These are phyloP conservation scores for Lignosus rhinocerotis DNA, from an alignment of 1,284 basidiomycete species.

Conservation along the genomic window DNA sequence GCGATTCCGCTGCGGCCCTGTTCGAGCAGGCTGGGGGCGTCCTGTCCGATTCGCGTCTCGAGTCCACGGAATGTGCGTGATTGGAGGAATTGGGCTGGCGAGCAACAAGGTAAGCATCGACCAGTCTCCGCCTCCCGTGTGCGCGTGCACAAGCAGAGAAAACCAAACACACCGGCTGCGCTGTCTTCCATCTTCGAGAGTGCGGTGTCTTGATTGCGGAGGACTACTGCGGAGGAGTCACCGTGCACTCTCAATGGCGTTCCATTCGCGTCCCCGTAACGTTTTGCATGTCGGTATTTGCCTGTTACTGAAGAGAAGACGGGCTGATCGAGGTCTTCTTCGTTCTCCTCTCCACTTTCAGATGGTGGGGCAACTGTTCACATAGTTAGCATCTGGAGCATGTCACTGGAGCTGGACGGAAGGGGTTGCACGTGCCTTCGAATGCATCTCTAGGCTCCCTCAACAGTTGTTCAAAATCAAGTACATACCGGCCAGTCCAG, in stretches of 20 bases:
- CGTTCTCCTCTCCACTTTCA: slow-evolving; percentile 5
- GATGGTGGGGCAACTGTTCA: slow-evolving; percentile 23
- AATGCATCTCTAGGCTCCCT: slow-evolving; percentile 33
- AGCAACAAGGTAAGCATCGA: not conserved
- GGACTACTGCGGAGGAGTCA: slow-evolving; percentile 44
- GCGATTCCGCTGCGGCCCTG: slow-evolving; percentile 91
- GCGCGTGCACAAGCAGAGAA: not conserved
- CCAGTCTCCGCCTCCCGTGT: no score
- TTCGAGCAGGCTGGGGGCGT: slow-evolving; percentile 81
- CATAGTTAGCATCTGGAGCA: not conserved
- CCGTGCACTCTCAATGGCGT: slow-evolving; percentile 5
- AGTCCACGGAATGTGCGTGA: slow-evolving; percentile 81
- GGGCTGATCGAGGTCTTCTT: slow-evolving; percentile 64
- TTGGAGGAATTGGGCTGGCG: slow-evolving; percentile 65
- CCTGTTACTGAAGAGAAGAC: slow-evolving; percentile 89
- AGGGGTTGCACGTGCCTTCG: slow-evolving; percentile 1
- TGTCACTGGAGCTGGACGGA: not conserved
- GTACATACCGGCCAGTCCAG: slow-evolving; percentile 83
- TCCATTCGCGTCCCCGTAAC: slow-evolving; percentile 46
- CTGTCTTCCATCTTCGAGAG: slow-evolving; percentile 61
- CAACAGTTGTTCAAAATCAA: slow-evolving; percentile 79
- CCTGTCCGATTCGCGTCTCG: slow-evolving; percentile 78
- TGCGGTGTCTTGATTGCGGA: slow-evolving; percentile 65
- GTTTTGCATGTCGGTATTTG: slow-evolving; percentile 77
- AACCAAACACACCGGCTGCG: slow-evolving; percentile 61